Evolutionary conservation across 164 flowering plant species (phyloP).

Genomic region (Liriodendron chinense): DNA sequence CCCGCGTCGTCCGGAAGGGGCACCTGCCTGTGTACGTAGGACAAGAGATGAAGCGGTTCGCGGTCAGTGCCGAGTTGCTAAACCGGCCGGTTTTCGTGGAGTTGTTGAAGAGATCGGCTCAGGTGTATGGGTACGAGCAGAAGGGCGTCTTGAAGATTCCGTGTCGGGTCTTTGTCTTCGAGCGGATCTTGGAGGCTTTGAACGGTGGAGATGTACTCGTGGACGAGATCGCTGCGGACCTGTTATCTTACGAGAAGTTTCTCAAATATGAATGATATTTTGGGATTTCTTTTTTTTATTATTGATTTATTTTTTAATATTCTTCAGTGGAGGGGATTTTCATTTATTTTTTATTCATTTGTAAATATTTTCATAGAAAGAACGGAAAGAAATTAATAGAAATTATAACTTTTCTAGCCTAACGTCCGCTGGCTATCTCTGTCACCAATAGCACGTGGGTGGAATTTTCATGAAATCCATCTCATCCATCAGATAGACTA

Average conservation of each 20-base stretch:
- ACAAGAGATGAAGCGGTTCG: constrained; percentile 84
- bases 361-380: too few relatives aligned
- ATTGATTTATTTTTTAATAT: too few relatives aligned
- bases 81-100: constrained; percentile 72
- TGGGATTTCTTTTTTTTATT: too few relatives aligned
- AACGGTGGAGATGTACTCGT: background rate
- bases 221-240: background rate
- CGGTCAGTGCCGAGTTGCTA: constrained; percentile 72
- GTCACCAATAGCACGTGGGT: too few relatives aligned
- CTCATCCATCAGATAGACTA: too few relatives aligned
- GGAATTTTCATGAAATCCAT: too few relatives aligned
- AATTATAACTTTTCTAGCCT: too few relatives aligned
- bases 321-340: too few relatives aligned
- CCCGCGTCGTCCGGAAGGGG: constrained; percentile 52
- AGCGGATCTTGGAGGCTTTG: constrained; percentile 25
- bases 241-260: background rate
- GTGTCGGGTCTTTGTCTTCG: constrained; percentile 68
- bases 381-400: too few relatives aligned
- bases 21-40: constrained; percentile 91
- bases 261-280: background rate
- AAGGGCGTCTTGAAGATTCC: constrained; percentile 81
- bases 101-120: constrained; percentile 75
- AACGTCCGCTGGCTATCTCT: too few relatives aligned
- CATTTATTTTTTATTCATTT: too few relatives aligned
- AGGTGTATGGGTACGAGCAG: constrained; percentile 95